These are phyloP conservation scores for Moricandia moricandioides DNA, from an alignment of 345 rosid species.

Conservation along the genomic window DNA sequence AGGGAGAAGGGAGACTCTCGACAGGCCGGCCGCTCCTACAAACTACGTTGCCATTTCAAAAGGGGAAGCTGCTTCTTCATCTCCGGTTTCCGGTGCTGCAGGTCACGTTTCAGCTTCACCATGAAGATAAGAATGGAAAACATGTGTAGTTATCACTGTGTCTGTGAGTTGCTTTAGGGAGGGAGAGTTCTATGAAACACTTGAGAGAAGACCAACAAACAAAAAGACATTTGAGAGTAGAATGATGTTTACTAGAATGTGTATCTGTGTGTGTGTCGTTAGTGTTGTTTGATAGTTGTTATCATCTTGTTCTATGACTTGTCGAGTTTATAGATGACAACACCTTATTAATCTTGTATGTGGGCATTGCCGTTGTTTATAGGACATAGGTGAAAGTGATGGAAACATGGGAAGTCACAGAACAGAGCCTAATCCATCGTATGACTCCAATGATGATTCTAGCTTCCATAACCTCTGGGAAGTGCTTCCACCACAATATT, in stretches of 20 bases:
- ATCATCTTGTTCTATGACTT: neutral
- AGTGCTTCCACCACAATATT: neutral
- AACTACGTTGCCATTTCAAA: slow-evolving; percentile 78
- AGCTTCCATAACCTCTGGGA: neutral
- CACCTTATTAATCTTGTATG: neutral
- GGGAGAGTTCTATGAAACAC: slow-evolving; percentile 26
- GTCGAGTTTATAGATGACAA: neutral
- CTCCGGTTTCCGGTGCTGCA: slow-evolving; percentile 57
- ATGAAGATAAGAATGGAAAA: slow-evolving; percentile 44
- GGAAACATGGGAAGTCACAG: neutral
- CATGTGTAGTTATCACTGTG: slow-evolving; percentile 22
- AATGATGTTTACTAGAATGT: slow-evolving; percentile 28
- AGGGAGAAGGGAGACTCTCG: slow-evolving; percentile 63
- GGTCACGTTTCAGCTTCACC: slow-evolving; percentile 72
- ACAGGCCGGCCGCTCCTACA: slow-evolving; percentile 65
- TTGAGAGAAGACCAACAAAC: slow-evolving; percentile 10
- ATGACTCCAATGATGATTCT: neutral
- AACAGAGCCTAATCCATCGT: neutral
- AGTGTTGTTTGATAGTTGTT: slow-evolving; percentile 33
- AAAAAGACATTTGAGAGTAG: slow-evolving; percentile 31
- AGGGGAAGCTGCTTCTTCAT: slow-evolving; percentile 69
- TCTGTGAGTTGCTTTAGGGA: slow-evolving; percentile 27
- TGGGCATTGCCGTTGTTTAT: no score
- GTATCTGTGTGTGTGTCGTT: slow-evolving; percentile 29
- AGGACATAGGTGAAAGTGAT: neutral